Conservation (phyloP, 106 monocot species). For the Allium fistulosum region DNA sequence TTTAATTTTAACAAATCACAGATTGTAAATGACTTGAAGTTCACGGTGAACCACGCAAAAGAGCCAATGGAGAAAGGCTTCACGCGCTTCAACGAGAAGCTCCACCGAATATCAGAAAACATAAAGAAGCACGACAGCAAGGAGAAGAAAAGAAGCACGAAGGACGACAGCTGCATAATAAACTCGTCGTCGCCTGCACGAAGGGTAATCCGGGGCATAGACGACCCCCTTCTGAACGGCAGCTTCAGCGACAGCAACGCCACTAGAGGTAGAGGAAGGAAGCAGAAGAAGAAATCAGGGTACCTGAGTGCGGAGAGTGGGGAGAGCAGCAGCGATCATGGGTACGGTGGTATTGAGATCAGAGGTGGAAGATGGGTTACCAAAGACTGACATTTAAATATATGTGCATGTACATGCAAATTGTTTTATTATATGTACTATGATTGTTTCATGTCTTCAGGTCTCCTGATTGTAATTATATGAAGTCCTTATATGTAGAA, state of each 20-base stretch:
- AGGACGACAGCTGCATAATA: conserved; percentile 74
- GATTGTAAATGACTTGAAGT: conserved; percentile 95
- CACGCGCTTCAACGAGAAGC: conserved; percentile 75
- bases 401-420: too few relatives aligned
- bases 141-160: conserved; percentile 47
- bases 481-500: too few relatives aligned
- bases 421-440: too few relatives aligned
- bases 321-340: conserved; percentile 74
- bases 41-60: conserved; percentile 84
- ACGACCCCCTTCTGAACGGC: conserved; percentile 72
- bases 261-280: conserved; percentile 25
- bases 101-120: conserved; percentile 84
- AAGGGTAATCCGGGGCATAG: conserved; percentile 70
- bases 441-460: too few relatives aligned
- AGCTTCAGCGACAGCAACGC: conserved; percentile 44
- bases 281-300: conserved; percentile 51
- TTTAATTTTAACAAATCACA: conserved; percentile 9
- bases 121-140: conserved; percentile 68
- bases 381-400: conserved; percentile 40
- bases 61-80: conserved; percentile 93
- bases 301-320: conserved; percentile 76
- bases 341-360: conserved; percentile 47
- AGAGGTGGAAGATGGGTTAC: conserved; percentile 65
- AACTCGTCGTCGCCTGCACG: conserved; percentile 31
- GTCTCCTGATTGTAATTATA: too few relatives aligned